These are phyloP conservation scores for Sphagnum contortum DNA, from an alignment of 225 moss, liverwort and hornwort genomes.

Conservation along the genomic window DNA sequence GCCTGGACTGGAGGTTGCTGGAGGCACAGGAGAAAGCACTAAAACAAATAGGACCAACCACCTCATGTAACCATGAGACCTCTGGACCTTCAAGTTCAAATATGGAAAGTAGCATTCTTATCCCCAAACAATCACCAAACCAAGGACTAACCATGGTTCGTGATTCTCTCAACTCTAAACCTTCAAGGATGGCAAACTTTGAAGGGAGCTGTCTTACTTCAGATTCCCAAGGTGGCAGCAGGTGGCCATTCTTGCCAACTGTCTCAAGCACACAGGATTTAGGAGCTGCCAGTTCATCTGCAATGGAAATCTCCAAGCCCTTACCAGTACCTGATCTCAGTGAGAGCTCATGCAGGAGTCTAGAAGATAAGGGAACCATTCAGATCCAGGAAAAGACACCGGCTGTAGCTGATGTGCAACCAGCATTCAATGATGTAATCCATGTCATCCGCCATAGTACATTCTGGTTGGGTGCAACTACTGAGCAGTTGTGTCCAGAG, in stretches of 20 bases:
- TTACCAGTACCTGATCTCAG: conserved; percentile 5
- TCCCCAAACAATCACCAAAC: too few species aligned
- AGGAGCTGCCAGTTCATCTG: too few species aligned
- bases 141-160: too few species aligned
- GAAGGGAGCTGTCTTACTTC: background rate
- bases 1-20: conserved; percentile 14
- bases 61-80: conserved; percentile 26
- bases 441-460: conserved; percentile 98
- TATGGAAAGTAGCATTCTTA: too few species aligned
- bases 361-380: conserved; percentile 46
- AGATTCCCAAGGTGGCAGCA: too few species aligned
- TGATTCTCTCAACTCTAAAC: too few species aligned
- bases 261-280: conserved; percentile 2
- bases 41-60: conserved; percentile 22
- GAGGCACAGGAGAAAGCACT: conserved; percentile 22
- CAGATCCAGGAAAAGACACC: conserved; percentile 55
- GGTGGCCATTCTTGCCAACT: background rate
- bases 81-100: conserved; percentile 14
- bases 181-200: too few species aligned
- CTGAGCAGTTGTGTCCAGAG: conserved; percentile 36
- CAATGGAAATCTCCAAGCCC: conserved; percentile 9
- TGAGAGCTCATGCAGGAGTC: conserved; percentile 26
- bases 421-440: conserved; percentile 83
- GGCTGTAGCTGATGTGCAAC: conserved; percentile 37
- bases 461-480: conserved; percentile 59